Evolutionary conservation across 2,329 filamentous ascomycete species (phyloP).

Genomic region (Dactylonectria macrodidyma): DNA sequence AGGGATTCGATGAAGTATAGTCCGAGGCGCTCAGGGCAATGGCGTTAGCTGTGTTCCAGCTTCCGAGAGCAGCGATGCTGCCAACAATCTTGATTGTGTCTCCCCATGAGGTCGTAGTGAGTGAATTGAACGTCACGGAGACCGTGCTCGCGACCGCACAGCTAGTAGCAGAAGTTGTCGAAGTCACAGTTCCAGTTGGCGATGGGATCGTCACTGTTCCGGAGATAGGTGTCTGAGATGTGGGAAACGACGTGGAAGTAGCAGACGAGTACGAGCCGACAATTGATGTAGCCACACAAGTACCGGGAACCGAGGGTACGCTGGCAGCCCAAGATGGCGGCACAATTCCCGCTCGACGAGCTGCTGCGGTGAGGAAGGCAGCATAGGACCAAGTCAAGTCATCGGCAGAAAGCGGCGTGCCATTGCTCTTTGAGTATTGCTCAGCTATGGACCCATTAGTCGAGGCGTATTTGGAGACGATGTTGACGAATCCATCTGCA

Average conservation of each 20-base stretch:
- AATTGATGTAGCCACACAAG: constrained; percentile 63
- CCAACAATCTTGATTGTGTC: constrained; percentile 78
- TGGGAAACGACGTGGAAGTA: constrained; percentile 64
- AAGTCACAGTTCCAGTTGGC: constrained; percentile 45
- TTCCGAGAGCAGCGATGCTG: constrained; percentile 70
- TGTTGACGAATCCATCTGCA: constrained; percentile 73
- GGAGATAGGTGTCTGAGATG: constrained; percentile 62
- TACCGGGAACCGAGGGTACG: constrained; percentile 63
- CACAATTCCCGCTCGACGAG: constrained; percentile 68
- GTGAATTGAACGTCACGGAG: constrained; percentile 74
- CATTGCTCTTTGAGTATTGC: constrained; percentile 72
- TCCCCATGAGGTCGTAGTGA: constrained; percentile 70
- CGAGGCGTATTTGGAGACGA: constrained; percentile 75
- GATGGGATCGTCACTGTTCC: constrained; percentile 49
- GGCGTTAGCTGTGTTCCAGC: constrained; percentile 71
- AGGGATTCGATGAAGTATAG: constrained; percentile 72
- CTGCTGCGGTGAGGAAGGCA: constrained; percentile 75
- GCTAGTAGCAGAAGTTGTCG: constrained; percentile 48
- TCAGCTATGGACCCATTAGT: constrained; percentile 76
- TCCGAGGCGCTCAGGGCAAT: constrained; percentile 69
- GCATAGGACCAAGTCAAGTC: constrained; percentile 84
- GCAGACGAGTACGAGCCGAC: constrained; percentile 67
- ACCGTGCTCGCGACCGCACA: constrained; percentile 62
- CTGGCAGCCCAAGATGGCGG: constrained; percentile 70
- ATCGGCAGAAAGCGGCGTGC: constrained; percentile 71